Evolutionary conservation across 139 green algal species (phyloP).

Genomic region (Chlamydomonas applanata): DNA sequence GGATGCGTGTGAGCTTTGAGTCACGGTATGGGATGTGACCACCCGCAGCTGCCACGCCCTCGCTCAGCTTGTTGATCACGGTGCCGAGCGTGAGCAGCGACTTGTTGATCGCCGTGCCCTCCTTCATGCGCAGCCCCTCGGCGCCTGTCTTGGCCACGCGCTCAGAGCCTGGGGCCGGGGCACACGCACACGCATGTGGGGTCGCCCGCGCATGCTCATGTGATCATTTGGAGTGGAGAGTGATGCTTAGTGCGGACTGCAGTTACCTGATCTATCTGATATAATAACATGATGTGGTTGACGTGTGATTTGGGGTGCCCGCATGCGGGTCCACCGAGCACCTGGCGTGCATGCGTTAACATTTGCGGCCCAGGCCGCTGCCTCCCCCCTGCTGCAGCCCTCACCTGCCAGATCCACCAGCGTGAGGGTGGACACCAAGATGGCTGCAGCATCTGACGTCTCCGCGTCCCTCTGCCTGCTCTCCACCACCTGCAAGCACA

Average conservation of each 20-base stretch:
- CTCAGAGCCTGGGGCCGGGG: slow-evolving; percentile 75
- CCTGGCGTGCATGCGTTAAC: no score
- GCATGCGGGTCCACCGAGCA: no score
- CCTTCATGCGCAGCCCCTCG: slow-evolving; percentile 91
- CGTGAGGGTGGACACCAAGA: slow-evolving; percentile 82
- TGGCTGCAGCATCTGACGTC: slow-evolving; percentile 48
- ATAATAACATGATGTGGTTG: no score
- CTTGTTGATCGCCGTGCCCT: slow-evolving; percentile 95
- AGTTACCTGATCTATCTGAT: no score
- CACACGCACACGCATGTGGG: no score
- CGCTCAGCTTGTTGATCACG: slow-evolving; percentile 96
- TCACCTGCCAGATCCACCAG: slow-evolving; percentile 85
- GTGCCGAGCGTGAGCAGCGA: slow-evolving; percentile 84
- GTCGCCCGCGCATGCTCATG: no score
- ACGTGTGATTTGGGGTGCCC: no score
- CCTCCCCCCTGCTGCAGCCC: no score
- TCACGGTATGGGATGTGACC: slow-evolving; percentile 87
- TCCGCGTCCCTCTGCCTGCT: slow-evolving; percentile 52
- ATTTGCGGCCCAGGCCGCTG: no score
- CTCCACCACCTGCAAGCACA: slow-evolving; percentile 72
- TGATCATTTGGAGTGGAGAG: no score
- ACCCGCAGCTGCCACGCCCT: slow-evolving; percentile 60
- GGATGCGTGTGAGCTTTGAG: slow-evolving; percentile 88
- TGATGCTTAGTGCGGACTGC: no score
- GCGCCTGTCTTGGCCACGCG: slow-evolving; percentile 90